Evolutionary conservation across 1,284 basidiomycete species (phyloP).

Genomic region (Pascua sp.): DNA sequence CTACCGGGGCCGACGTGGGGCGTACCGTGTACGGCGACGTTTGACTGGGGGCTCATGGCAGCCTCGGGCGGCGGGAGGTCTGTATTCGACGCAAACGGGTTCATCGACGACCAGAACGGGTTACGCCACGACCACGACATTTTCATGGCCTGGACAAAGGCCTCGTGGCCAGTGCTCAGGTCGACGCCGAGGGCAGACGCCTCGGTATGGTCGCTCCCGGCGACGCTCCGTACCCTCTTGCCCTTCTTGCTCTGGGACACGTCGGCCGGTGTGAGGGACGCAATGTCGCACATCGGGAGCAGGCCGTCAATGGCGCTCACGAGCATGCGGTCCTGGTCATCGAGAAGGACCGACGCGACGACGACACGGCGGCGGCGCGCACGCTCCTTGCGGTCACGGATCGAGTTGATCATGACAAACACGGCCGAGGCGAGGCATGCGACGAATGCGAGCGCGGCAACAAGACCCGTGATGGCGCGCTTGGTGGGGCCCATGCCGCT

Average conservation of each 20-base stretch:
- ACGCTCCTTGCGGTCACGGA: conserved; percentile 41
- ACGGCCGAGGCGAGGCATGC: conserved; percentile 48
- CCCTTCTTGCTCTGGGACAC: conserved; percentile 3
- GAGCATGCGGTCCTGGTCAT: conserved; percentile 47
- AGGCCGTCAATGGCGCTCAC: conserved; percentile 51
- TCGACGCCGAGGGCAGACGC: conserved; percentile 47
- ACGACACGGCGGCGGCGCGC: conserved; percentile 50
- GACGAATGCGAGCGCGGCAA: conserved; percentile 48
- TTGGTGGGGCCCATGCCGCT: conserved; percentile 37
- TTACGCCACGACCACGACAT: conserved; percentile 51
- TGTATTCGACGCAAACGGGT: conserved; percentile 15
- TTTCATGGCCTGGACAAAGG: conserved; percentile 50
- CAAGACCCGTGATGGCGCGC: conserved; percentile 48
- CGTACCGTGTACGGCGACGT: not conserved
- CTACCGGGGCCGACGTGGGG: not conserved
- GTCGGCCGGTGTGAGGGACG: conserved; percentile 30
- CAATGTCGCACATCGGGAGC: conserved; percentile 51
- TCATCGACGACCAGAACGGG: conserved; percentile 24
- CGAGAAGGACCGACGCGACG: conserved; percentile 49
- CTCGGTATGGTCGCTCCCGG: conserved; percentile 12
- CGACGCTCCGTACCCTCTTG: not conserved
- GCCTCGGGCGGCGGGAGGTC: not conserved
- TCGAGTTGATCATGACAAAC: conserved; percentile 46
- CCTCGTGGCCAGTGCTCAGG: conserved; percentile 48
- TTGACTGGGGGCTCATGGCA: not conserved